Percentiles rank a stretch among this genome's conserved stretches.
These are phyloP conservation scores for Persicaria tinctoria DNA, from an alignment of 148 eudicot species.

Conservation along the genomic window DNA sequence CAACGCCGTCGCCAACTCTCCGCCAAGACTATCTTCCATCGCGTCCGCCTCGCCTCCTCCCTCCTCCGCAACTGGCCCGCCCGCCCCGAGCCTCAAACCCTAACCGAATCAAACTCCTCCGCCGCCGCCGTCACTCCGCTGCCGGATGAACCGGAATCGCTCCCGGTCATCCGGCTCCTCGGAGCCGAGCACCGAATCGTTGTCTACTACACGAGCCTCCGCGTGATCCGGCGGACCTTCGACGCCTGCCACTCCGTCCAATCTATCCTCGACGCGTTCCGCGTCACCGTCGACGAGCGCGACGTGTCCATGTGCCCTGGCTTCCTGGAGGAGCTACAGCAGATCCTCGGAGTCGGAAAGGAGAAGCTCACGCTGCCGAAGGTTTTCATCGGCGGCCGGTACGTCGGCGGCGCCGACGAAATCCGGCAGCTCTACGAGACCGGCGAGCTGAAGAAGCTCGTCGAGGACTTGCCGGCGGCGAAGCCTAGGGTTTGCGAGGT, in stretches of 20 bases:
- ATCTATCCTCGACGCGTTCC: constrained; percentile 28
- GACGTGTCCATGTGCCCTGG: constrained; percentile 39
- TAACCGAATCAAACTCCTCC: not conserved
- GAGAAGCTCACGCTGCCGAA: constrained; percentile 22
- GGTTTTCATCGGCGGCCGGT: constrained; percentile 41
- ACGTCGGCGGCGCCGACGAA: constrained; percentile 46
- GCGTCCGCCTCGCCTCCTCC: constrained; percentile 40
- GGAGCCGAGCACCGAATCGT: constrained; percentile 28
- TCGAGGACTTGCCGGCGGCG: constrained; percentile 21
- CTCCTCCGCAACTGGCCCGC: constrained; percentile 36
- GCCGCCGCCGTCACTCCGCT: constrained; percentile 10
- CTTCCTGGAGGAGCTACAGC: constrained; percentile 28
- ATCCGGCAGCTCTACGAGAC: constrained; percentile 35
- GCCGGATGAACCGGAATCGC: constrained; percentile 3
- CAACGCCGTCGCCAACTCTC: constrained; percentile 1
- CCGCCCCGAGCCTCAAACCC: constrained; percentile 11
- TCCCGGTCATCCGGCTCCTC: constrained; percentile 28
- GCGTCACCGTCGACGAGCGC: constrained; percentile 43
- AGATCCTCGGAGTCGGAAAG: constrained; percentile 11
- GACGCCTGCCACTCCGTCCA: constrained; percentile 39
- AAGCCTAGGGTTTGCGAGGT: constrained; percentile 22
- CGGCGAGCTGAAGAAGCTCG: constrained; percentile 30
- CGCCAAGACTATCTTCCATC: constrained; percentile 44
- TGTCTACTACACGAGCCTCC: constrained; percentile 38
- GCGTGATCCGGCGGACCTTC: constrained; percentile 33